Evolutionary conservation across 768 basidiomycete genomes (phyloP).

Genomic region (Amanita jacksonii): DNA sequence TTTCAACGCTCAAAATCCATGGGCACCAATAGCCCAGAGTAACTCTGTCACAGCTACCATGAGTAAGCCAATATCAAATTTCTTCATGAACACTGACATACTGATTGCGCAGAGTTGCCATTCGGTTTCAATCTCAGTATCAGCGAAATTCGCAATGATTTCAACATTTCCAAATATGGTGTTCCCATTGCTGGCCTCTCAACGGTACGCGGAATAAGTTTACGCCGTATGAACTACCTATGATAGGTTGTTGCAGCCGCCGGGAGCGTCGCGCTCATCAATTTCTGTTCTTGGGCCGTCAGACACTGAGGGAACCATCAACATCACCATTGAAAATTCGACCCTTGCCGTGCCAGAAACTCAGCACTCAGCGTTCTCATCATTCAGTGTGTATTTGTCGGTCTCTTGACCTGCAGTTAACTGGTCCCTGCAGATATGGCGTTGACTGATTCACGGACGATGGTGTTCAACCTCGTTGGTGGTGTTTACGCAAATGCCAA

Average conservation of each 20-base stretch:
- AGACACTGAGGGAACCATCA: conserved; percentile 52
- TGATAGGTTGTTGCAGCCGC: conserved; percentile 45
- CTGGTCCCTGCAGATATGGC: conserved; percentile 34
- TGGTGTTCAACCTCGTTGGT: conserved; percentile 50
- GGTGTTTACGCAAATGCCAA: conserved; percentile 51
- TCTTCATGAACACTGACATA: not conserved
- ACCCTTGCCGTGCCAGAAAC: conserved; percentile 36
- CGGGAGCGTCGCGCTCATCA: conserved; percentile 53
- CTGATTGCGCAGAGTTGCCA: conserved; percentile 41
- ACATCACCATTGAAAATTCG: conserved; percentile 52
- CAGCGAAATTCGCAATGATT: conserved; percentile 53
- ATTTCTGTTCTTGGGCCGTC: conserved; percentile 41
- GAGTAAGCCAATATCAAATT: conserved; percentile 24
- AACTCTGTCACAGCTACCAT: conserved; percentile 50
- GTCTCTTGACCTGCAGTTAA: conserved; percentile 2
- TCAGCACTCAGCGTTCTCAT: conserved; percentile 42
- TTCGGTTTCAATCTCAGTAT: conserved; percentile 60
- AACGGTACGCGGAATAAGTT: conserved; percentile 29
- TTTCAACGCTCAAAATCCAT: conserved; percentile 45
- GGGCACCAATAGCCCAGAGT: conserved; percentile 48
- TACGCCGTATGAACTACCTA: too few species aligned
- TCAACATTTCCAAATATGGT: conserved; percentile 49
- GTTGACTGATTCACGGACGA: conserved; percentile 39
- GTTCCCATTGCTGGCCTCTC: conserved; percentile 45
- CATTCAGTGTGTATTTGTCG: conserved; percentile 39